These are phyloP conservation scores for Camelina laxa DNA, from an alignment of 345 rosid species.

Conservation along the genomic window DNA sequence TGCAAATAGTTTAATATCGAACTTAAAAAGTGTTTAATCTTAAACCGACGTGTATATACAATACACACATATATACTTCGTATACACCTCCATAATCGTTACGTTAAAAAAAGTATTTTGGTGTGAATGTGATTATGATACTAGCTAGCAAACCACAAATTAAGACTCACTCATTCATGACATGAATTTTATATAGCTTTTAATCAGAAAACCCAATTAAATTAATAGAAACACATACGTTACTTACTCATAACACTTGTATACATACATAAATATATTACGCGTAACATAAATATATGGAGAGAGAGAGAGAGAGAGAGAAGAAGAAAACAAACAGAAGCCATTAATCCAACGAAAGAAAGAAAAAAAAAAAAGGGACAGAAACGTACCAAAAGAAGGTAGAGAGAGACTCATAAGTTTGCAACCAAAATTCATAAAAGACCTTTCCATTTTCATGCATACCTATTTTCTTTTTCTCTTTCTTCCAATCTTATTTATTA, in stretches of 20 bases:
- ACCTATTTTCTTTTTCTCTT: not conserved
- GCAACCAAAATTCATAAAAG: conserved; percentile 39
- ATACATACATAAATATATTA: not conserved
- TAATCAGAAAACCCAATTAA: not conserved
- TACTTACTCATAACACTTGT: conserved; percentile 8
- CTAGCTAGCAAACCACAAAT: no score
- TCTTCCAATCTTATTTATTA: no score
- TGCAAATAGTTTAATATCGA: no score
- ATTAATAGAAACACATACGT: conserved; percentile 16
- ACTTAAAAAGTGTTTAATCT: no score
- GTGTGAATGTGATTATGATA: no score
- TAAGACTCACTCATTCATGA: no score
- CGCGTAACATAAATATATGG: not conserved
- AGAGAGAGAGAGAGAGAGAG: not conserved
- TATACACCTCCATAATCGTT: no score
- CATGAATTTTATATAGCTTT: no score
- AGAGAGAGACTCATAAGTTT: conserved; percentile 37
- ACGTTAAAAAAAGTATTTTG: no score
- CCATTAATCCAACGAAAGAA: conserved; percentile 24
- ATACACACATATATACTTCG: no score
- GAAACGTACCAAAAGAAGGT: conserved; percentile 43
- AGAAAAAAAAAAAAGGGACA: conserved; percentile 28
- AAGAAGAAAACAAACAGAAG: conserved; percentile 1
- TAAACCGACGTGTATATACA: no score
- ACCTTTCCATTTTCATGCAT: conserved; percentile 48